Base-by-base conservation (phyloP, 1,139 yeast species). In the Zygosaccharomyces sapae region DNA sequence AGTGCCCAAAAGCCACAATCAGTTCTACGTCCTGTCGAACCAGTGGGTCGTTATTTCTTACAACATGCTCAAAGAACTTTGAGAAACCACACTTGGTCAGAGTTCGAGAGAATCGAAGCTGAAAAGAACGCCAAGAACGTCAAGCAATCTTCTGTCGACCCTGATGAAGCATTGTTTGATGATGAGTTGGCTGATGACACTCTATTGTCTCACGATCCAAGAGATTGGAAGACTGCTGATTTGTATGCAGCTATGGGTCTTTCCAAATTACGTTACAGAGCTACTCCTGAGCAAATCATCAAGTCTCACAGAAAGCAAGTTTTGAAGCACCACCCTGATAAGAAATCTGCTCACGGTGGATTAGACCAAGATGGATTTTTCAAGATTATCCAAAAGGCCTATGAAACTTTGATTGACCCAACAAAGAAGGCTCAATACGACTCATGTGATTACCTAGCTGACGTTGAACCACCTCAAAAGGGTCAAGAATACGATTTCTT, bases 21-120 rank as follows among this genome's bases (percentile, higher is more conserved):
- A 48, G 78, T 78, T 46, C 86, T 88, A 66, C 90, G 96, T 68
- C 84, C 92, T 53, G 76, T 90, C 56, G 98, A 92, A 73, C 97
- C 98, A 34, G 97, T 90, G 57, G 98, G 98, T 47, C 94, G 94
- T 56, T 86, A 80, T 67, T 92, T 88, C 74, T 77, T 94, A 64
- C 96, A 97, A 49, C 98, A 94, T 66, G 98, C 98, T 52, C 83
- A 96, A 59, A 86, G 98, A 77, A 81, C 95, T 53, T 76, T 90
- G 60, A 83, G 96, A 72, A 96, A 96, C 70, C 96, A 95, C 74
- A 88, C 97, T 50, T 92, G 97, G 96, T 88, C 97, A 46, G 97
- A 94, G 72, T 92, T 80, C 65, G 98, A 92, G 73, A 83, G 86
- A 69, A 75, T 89, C 60, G 95, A 90, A 75, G 97, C 96, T 52